Percentiles rank a stretch among this genome's conserved stretches.
Conservation (phyloP, 805 yeast species). For the Teunomyces pallodes region DNA sequence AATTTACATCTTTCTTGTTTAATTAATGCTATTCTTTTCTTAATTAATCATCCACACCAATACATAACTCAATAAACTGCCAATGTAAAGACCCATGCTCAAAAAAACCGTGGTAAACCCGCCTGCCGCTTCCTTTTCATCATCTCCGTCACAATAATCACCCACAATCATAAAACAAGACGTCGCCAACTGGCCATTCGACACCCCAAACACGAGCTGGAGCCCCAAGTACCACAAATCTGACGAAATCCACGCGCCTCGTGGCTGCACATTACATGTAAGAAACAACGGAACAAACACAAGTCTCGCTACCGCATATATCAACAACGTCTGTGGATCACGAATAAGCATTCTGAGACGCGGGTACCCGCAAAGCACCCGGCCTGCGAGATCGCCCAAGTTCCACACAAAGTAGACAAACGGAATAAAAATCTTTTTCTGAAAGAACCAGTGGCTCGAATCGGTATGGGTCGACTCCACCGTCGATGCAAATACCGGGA, state of each 20-base stretch:
- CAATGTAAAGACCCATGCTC: conserved; percentile 73
- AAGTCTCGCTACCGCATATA: conserved; percentile 55
- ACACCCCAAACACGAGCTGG: conserved; percentile 78
- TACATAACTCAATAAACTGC: conserved; percentile 72
- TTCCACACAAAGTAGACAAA: conserved; percentile 85
- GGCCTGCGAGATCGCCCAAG: conserved; percentile 78
- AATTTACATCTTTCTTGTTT: too few species aligned
- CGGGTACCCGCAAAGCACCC: conserved; percentile 61
- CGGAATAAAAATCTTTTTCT: conserved; percentile 58
- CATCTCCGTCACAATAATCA: conserved; percentile 53
- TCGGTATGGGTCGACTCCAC: conserved; percentile 48
- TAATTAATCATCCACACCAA: conserved; percentile 38
- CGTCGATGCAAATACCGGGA: conserved; percentile 86
- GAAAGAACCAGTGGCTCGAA: conserved; percentile 38
- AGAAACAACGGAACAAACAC: conserved; percentile 70
- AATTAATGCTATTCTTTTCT: background rate
- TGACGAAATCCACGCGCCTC: conserved; percentile 44
- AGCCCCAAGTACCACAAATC: conserved; percentile 66
- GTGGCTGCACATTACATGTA: conserved; percentile 56
- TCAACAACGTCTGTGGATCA: conserved; percentile 44
- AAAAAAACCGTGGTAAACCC: conserved; percentile 84
- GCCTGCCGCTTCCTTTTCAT: conserved; percentile 88
- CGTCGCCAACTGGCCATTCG: conserved; percentile 84
- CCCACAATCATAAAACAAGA: conserved; percentile 78
- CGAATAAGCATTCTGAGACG: conserved; percentile 29